A percentile compares a stretch with the other conserved stretches of the same genome.
Conservation (phyloP, 78 protist species). For the Guillardia theta region DNA sequence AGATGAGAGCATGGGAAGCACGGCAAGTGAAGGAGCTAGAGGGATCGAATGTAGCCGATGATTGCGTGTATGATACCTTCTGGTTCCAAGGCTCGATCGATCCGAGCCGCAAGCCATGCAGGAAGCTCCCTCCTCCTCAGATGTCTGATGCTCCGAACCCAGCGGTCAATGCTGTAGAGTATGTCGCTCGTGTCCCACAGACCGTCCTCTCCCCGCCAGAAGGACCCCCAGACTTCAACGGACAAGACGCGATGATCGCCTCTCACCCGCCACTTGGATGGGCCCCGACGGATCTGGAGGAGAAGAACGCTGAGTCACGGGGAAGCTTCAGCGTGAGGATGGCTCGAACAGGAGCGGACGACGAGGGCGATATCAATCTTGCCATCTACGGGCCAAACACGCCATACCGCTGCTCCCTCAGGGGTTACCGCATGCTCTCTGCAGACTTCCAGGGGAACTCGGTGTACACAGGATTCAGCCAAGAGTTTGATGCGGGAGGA, state of each 20-base stretch:
- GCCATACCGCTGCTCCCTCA: neutral
- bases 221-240: neutral
- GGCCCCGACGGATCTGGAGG: neutral
- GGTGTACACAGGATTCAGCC: neutral
- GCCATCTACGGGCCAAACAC: neutral
- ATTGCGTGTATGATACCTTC: no score
- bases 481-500: neutral
- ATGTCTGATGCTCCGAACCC: no score
- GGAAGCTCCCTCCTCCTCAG: no score
- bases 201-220: neutral
- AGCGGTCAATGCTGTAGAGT: no score
- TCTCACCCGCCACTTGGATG: neutral
- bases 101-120: no score
- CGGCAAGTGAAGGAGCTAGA: no score
- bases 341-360: neutral
- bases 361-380: neutral
- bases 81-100: no score
- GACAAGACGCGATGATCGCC: neutral
- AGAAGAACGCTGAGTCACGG: neutral
- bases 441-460: neutral
- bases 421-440: slow-evolving; percentile 1
- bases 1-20: no score
- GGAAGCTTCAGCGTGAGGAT: neutral
- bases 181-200: no score
- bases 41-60: no score